These are phyloP conservation scores for Colletotrichum melonis DNA, from an alignment of 2,329 filamentous ascomycete genomes.

Conservation along the genomic window DNA sequence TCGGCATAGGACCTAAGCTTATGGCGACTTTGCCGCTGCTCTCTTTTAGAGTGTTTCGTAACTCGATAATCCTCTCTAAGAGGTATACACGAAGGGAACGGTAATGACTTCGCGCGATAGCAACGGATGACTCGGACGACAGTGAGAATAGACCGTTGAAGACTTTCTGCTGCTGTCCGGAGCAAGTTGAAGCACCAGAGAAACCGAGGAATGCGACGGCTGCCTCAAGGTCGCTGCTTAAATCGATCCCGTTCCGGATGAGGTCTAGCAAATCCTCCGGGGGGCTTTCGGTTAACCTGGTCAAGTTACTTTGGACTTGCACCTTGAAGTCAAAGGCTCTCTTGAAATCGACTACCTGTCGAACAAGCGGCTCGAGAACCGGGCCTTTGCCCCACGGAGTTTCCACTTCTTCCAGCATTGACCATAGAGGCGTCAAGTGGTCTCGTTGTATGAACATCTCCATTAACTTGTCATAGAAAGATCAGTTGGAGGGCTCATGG, in stretches of 20 bases:
- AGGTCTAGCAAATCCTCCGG: not conserved
- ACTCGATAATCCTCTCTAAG: slow-evolving; percentile 10
- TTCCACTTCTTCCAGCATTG: slow-evolving; percentile 16
- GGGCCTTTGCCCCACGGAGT: slow-evolving; percentile 9
- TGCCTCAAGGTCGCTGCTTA: not conserved
- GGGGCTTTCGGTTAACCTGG: not conserved
- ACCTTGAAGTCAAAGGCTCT: slow-evolving; percentile 10
- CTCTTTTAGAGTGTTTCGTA: not conserved
- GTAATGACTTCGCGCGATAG: slow-evolving; percentile 9
- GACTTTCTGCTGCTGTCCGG: not conserved
- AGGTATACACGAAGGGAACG: slow-evolving; percentile 13
- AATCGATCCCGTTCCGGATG: not conserved
- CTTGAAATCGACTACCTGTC: slow-evolving; percentile 15
- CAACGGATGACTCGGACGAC: not conserved
- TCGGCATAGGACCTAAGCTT: not conserved
- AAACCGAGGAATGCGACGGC: not conserved
- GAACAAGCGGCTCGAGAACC: slow-evolving; percentile 10
- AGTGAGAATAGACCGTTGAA: slow-evolving; percentile 18
- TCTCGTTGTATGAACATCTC: slow-evolving; percentile 26
- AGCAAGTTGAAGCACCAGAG: not conserved
- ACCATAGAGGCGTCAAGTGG: slow-evolving; percentile 15
- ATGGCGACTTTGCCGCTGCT: not conserved
- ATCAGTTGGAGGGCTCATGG: not conserved
- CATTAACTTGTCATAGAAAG: not conserved
- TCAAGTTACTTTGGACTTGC: not conserved